phyloP scores from a whole-genome alignment of 2,329 filamentous ascomycete species.

The Diatrype stigma region DNA sequence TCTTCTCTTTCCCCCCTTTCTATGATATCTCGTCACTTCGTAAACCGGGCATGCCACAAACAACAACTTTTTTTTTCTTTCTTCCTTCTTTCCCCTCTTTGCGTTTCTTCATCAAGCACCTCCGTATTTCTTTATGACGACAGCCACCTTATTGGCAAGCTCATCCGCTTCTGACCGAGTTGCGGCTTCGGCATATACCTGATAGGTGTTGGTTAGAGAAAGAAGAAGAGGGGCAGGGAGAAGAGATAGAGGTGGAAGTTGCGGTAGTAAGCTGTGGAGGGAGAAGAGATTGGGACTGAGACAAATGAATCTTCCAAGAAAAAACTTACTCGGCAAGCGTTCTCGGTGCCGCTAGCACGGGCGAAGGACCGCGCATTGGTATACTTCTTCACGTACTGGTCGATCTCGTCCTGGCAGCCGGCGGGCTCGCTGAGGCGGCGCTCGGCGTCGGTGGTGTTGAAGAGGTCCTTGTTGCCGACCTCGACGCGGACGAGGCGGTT shows the following conservation, averaged over 20 bases:
- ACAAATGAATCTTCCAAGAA: too few relatives aligned
- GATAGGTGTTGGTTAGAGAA: neutral
- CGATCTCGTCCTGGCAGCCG: slow-evolving; percentile 81
- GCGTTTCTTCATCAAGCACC: slow-evolving; percentile 4
- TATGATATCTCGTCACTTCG: neutral
- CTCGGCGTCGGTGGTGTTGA: slow-evolving; percentile 89
- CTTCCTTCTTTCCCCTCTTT: neutral
- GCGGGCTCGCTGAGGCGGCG: slow-evolving; percentile 75
- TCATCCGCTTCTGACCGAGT: slow-evolving; percentile 88
- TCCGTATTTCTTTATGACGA: slow-evolving; percentile 63
- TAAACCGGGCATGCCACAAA: neutral
- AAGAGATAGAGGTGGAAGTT: too few relatives aligned
- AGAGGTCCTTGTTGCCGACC: slow-evolving; percentile 81
- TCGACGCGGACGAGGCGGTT: slow-evolving; percentile 93
- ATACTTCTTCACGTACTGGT: slow-evolving; percentile 84
- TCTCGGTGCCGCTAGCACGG: slow-evolving; percentile 89
- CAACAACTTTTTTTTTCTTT: neutral
- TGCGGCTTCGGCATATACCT: slow-evolving; percentile 84
- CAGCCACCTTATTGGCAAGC: slow-evolving; percentile 76
- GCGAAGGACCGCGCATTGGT: slow-evolving; percentile 86
- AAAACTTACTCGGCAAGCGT: slow-evolving; percentile 67
- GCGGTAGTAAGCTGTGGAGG: too few relatives aligned
- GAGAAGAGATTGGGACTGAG: too few relatives aligned
- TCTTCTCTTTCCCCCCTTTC: neutral
- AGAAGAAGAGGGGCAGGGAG: neutral